Evolutionary conservation across 768 basidiomycete genomes (phyloP), one percentile per base, ranked within the genome.

Genomic region (Russula griseocarnosa): DNA sequence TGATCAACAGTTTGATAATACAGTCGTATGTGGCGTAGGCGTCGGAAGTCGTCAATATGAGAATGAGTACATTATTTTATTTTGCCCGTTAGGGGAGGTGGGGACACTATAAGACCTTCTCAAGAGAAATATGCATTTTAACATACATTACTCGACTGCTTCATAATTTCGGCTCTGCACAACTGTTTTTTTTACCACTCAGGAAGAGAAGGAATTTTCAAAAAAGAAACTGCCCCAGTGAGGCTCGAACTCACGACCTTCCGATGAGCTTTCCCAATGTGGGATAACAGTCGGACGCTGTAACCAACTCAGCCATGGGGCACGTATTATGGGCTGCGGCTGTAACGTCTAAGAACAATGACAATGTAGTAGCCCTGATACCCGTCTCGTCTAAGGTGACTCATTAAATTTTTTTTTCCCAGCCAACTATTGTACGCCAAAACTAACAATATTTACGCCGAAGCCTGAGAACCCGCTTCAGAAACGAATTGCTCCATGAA

Each of bases 261-360:
- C 81, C 82, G 82, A 83, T 83, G 71, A 28, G 46, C 47, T 63
- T 58, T 44, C 32, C 56, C n/a, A 46, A 6, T 20, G 5, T 24
- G 20, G 51, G 28, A 36, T 85, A 85, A 86, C 84, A 85, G 84
- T 86, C 84, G 83, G 84, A 85, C 84, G 83, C 84, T 84, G 82
- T 85, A 77, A 85, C 84, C 84, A 85, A 85, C 84, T 85, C 81
- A 85, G 83, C 84, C 84, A 85, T 82, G 83, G 83, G 83, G 84
- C 84, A 85, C 14, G 2, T 54, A 30, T 49, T 3, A 16, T 18
- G 10, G 0, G 0, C 3, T 0, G 5, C 8, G 13, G 1, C 3
- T 14, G 1, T 24, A 32, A 46, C 47, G 11, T 26, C 10, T 24
- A 22, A 59, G 16, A 11, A 58, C 18, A 8, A 26, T n/a, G 13